Base-by-base conservation (phyloP, 2,329 filamentous ascomycete species). In the Akanthomyces muscarius region DNA sequence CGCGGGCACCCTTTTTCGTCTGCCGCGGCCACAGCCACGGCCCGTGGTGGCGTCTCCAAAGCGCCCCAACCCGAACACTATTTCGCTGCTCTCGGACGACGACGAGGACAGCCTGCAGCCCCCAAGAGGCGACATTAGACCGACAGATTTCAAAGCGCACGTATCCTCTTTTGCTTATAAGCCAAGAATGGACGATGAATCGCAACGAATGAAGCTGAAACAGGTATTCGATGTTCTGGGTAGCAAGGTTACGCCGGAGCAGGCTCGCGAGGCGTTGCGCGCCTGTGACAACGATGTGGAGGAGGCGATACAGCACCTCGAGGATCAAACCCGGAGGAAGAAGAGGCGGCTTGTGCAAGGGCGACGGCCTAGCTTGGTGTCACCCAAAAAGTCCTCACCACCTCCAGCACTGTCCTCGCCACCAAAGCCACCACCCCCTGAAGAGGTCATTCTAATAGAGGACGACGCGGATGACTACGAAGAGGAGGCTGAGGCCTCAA, bases 1-100 rank as follows among this genome's bases (percentile, higher is more conserved):
- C 33, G 83, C 87, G 52, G 90, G 92, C 7, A 96, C 92, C 0
- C 75, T 81, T 11, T 94, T 90, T 70, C 83, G 85, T 66, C 79
- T 84, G 45, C 81, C 78, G 4, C 71, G 74, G 33, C 69, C 69
- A 61, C 65, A 62, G 5, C 66, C 69, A 61, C 65, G 62, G 5
- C 66, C 50, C 6, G 50, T 30, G 41, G 38, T 25, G 33, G 33
- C 33, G 33, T 67, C 56, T 25, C 66, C 66, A 23, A 67, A 73
- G 41, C 54, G 61, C 59, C 80, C 78, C 65, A 71, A 74, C 23
- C 73, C 77, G 3, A 76, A 80, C 18, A 78, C 82, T 62, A 74
- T 76, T n/a, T 78, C 80, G 2, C 81, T 84, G 62, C 82, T 83
- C 51, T 84, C 81, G 6, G 83, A 86, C 58, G 80, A 83, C 58